Base-by-base conservation (phyloP, 345 rosid genomes). In the Durio zibethinus region DNA sequence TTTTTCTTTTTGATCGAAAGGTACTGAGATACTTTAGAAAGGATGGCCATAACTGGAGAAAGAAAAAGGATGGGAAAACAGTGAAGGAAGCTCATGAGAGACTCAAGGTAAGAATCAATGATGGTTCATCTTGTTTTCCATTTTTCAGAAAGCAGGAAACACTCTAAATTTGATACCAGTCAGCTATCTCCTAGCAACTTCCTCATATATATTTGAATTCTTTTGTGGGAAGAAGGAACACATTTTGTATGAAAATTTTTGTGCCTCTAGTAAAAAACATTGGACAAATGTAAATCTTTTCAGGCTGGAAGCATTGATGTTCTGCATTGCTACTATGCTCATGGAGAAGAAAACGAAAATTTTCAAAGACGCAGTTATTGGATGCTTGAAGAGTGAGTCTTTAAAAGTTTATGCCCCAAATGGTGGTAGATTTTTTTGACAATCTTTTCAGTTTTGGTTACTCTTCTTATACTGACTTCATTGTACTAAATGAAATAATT, bases 301-400 rank as follows among this genome's bases (percentile, higher is more conserved):
- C 88, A 96, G 99, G 90, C 88, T 15, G 99, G 99, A 82, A 90
- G 97, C 27, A 53, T 93, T 76, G 99, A 96, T 76, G 98, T 93
- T 72, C 80, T 96, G 81, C 99, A 96, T 81, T 93, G 98, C 80
- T 96, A 96, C 80, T 96, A 96, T 90, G 98, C 99, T 4, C 99
- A 93, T 79, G 98, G 98, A 68, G 94, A 93, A 84, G 90, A 91
- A 9, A 87, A 92, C 72, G 97, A 92, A 78, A 88, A 84, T 81
- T 96, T 96, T 81, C 99, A 93, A 78, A 90, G 99, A 64, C 92
- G 99, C 85, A 90, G 97, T 77, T 96, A 96, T 73, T 96, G 99
- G 98, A 82, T 92, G 97, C 99, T 96, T 82, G 98, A 93, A 78
- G 94, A 96, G 99, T 96, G 84, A 91, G 99, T 88, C 74, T 53